Conservation (phyloP, 2,329 filamentous ascomycete species). For the Fusarium neocosmosporiellum region DNA sequence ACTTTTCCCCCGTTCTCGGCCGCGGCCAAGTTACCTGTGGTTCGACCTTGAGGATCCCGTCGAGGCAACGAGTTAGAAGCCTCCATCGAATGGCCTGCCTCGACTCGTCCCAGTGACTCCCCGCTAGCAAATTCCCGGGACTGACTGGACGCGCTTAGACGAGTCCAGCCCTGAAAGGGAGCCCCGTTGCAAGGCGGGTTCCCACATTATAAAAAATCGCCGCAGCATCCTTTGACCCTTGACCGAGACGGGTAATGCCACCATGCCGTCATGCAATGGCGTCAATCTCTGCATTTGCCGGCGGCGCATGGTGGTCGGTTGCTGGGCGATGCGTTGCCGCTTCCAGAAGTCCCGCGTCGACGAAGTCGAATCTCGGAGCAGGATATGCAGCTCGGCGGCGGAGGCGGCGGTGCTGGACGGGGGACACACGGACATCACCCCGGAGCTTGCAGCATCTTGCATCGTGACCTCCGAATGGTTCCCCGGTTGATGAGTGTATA, state of each 20-base stretch:
- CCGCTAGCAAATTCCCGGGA: conserved; percentile 24
- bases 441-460: conserved; percentile 5
- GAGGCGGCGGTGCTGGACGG: conserved; percentile 29
- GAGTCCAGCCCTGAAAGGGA: conserved; percentile 28
- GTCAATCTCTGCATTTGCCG: conserved; percentile 39
- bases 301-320: conserved; percentile 6
- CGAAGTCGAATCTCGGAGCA: conserved; percentile 7
- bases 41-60: conserved; percentile 16
- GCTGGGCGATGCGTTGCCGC: conserved; percentile 27
- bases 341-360: conserved; percentile 44
- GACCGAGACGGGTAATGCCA: conserved; percentile 40
- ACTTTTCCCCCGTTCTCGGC: conserved; percentile 38
- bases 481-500: neutral
- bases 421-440: conserved; percentile 4
- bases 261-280: conserved; percentile 44
- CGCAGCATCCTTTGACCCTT: conserved; percentile 22
- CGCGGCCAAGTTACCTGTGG: conserved; percentile 11
- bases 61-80: conserved; percentile 16
- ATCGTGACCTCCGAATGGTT: neutral
- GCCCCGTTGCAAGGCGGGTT: conserved; percentile 24
- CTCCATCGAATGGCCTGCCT: conserved; percentile 16
- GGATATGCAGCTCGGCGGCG: conserved; percentile 30
- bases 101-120: conserved; percentile 16
- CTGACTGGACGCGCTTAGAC: conserved; percentile 10
- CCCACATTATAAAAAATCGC: conserved; percentile 13